Percentiles rank a stretch among this genome's conserved stretches.
Evolutionary conservation across 352 stramenopile genomes (phyloP).

Genomic region (Phytophthora quininea): DNA sequence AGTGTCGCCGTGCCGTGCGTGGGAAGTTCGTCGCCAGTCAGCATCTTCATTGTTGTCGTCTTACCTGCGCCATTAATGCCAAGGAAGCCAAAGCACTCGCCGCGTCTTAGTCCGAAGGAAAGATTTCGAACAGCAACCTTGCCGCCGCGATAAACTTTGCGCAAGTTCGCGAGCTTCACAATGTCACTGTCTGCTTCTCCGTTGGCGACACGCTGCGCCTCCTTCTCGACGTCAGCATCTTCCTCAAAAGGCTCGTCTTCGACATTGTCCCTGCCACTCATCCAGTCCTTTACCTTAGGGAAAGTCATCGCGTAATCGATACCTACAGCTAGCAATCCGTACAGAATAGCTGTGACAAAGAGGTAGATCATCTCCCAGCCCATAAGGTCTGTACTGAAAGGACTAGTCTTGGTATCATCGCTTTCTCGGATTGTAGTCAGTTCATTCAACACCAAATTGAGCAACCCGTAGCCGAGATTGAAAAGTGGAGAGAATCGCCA

Average conservation of each 20-base stretch:
- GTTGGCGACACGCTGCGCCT: constrained; percentile 41
- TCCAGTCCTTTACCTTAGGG: constrained; percentile 43
- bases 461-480: constrained; percentile 54
- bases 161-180: constrained; percentile 40
- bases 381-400: constrained; percentile 65
- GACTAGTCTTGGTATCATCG: constrained; percentile 47
- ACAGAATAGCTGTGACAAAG: constrained; percentile 37
- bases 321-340: constrained; percentile 31
- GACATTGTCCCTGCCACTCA: constrained; percentile 33
- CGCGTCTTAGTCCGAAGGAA: constrained; percentile 76
- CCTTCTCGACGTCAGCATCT: constrained; percentile 49
- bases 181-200: constrained; percentile 41
- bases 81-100: constrained; percentile 95
- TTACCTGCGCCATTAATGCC: constrained; percentile 96
- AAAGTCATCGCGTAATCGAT: constrained; percentile 54
- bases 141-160: constrained; percentile 52
- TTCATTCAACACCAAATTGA: constrained; percentile 50
- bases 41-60: constrained; percentile 95
- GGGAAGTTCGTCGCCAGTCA: constrained; percentile 89
- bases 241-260: constrained; percentile 39
- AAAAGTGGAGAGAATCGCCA: constrained; percentile 77
- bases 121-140: constrained; percentile 85
- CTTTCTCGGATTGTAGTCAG: constrained; percentile 32
- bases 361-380: constrained; percentile 70
- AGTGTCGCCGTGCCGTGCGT: constrained; percentile 58